Base-by-base conservation (phyloP, 768 basidiomycete genomes). In the Clavulina sp. region DNA sequence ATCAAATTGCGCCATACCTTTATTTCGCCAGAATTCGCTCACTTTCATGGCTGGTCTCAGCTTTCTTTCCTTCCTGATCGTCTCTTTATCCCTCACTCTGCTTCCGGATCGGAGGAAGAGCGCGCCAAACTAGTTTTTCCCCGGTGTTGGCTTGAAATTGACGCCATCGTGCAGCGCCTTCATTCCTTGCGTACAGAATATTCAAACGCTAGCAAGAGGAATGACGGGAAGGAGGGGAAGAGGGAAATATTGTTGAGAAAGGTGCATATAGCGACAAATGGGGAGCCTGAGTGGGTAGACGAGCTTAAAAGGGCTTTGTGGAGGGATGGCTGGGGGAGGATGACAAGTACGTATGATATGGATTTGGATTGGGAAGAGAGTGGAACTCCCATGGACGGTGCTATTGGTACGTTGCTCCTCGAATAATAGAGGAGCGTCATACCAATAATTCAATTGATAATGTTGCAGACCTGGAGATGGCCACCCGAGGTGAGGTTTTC, bases 381-480 rank as follows among this genome's bases (percentile, higher is more conserved):
- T 54, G 72, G 71, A 7, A n/a, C n/a, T n/a, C n/a, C n/a, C 7
- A 70, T 79, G 7, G 65, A 70, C 21, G 75, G 79, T 62, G 71
- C 75, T 3, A 62, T 78, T 58, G 48, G 48, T 49, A 18, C 9
- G 48, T n/a, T n/a, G n/a, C n/a, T n/a, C n/a, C n/a, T n/a, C n/a
- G n/a, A n/a, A n/a, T 49, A 1, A 7, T 30, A 9, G 24, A 16
- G 1, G 1, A 9, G 7, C 28, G 28, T 33, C 32, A 30, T 7
- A 7, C 24, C 48, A 30, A 26, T 7, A 7, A 7, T n/a, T n/a
- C n/a, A n/a, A 70, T 79, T 7, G 65, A 70, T 21, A 75, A 79
- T 61, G 70, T 74, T 2, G 62, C 77, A 58, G 81, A 84, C 61
- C 81, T 81, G 80, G 66, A 77, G 55, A 72, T 82, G 38, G 80